Evolutionary conservation across 495 filamentous ascomycete genomes (phyloP).

Genomic region (Tuber magnatum): DNA sequence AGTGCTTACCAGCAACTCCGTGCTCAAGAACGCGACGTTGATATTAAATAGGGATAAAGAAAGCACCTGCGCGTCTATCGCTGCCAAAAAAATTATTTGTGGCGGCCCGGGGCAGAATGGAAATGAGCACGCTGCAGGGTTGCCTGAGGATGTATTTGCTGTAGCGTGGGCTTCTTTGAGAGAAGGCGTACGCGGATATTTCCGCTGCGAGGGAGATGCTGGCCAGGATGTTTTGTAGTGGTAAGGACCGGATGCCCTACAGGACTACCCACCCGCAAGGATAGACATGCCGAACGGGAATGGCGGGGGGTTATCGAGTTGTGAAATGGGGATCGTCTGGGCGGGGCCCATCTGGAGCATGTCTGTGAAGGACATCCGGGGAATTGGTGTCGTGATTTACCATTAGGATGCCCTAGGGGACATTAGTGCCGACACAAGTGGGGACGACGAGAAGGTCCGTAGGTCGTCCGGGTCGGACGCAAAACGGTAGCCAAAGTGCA

Average conservation of each 20-base stretch:
- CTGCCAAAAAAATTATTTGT: conserved; percentile 46
- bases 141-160: neutral
- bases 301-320: neutral
- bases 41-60: neutral
- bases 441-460: neutral
- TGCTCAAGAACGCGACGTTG: neutral
- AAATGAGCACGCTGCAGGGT: neutral
- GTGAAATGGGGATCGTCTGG: neutral
- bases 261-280: neutral
- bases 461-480: no score
- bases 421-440: neutral
- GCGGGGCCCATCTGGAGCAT: neutral
- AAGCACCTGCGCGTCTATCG: conserved; percentile 3
- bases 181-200: neutral
- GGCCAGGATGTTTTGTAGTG: neutral
- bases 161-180: neutral
- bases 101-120: conserved; percentile 44
- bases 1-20: neutral
- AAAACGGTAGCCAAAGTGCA: neutral
- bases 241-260: neutral
- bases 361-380: neutral
- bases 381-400: neutral
- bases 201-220: neutral
- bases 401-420: neutral
- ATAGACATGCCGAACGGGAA: neutral